Percentiles rank a stretch among this genome's conserved stretches.
phyloP scores from a whole-genome alignment of 1,284 basidiomycete genomes.

The Leccinum holopus region DNA sequence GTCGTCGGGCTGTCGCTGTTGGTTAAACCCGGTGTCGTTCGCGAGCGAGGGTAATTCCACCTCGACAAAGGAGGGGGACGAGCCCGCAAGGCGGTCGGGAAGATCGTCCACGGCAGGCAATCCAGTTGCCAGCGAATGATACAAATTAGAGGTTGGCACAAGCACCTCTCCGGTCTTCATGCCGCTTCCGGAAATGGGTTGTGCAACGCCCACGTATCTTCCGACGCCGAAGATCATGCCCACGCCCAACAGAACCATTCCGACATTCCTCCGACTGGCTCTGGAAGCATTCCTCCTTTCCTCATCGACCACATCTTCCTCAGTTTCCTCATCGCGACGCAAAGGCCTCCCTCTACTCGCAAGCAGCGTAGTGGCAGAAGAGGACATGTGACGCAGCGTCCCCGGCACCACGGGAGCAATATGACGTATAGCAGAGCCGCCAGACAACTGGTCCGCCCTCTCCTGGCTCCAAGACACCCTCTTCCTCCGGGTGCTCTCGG shows the following conservation, averaged over 20 bases:
- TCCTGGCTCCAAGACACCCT: conserved; percentile 69
- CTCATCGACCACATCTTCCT: conserved; percentile 30
- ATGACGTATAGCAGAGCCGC: conserved; percentile 40
- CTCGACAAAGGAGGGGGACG: conserved; percentile 7
- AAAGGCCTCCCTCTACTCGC: conserved; percentile 46
- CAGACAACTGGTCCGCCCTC: conserved; percentile 41
- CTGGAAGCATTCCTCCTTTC: conserved; percentile 47
- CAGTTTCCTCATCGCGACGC: conserved; percentile 38
- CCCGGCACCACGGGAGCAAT: conserved; percentile 31
- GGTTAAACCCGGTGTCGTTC: conserved; percentile 12
- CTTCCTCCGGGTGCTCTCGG: conserved; percentile 58
- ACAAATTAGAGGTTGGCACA: conserved; percentile 25
- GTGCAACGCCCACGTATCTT: conserved; percentile 39
- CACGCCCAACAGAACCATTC: conserved; percentile 70
- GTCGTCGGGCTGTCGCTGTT: conserved; percentile 32
- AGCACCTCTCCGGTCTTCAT: conserved; percentile 37
- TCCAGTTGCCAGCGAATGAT: conserved; percentile 6
- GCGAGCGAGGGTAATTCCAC: conserved; percentile 25
- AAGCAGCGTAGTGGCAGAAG: conserved; percentile 22
- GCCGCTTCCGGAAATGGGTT: conserved; percentile 26
- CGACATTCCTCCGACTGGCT: conserved; percentile 60
- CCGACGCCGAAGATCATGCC: conserved; percentile 72
- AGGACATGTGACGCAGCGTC: conserved; percentile 34
- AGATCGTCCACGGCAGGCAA: conserved; percentile 8
- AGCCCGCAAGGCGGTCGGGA: background rate